Evolutionary conservation across 306 rosid species (phyloP).

Genomic region (Acmispon strigosus): DNA sequence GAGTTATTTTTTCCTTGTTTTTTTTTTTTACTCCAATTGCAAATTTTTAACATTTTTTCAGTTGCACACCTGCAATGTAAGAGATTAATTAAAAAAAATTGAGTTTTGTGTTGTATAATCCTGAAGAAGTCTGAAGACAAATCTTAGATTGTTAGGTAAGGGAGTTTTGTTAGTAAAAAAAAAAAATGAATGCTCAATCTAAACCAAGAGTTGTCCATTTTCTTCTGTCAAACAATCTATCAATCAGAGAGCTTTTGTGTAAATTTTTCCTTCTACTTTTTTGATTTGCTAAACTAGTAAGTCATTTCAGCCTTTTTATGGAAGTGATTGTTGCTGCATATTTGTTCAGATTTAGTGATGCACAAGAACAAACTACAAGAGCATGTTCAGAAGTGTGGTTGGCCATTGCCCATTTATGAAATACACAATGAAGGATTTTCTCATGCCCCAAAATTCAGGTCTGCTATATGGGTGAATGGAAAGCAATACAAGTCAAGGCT

Average conservation of each 20-base stretch:
- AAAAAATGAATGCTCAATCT: too few relatives aligned
- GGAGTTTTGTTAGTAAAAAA: too few relatives aligned
- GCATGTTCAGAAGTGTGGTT: background rate
- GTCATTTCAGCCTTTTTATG: too few relatives aligned
- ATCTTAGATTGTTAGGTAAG: too few relatives aligned
- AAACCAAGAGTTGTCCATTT: too few relatives aligned
- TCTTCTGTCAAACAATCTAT: background rate
- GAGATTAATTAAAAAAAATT: background rate
- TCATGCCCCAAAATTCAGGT: conserved; percentile 2
- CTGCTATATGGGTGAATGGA: background rate
- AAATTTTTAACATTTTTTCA: background rate
- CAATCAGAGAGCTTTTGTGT: background rate
- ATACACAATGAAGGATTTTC: background rate
- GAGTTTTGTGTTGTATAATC: background rate
- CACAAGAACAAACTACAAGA: conserved; percentile 9
- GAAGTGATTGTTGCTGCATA: background rate
- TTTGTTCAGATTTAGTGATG: background rate
- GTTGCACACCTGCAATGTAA: background rate
- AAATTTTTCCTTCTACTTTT: background rate
- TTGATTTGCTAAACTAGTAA: background rate
- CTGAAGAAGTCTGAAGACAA: too few relatives aligned
- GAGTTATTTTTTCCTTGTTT: background rate
- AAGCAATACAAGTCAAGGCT: background rate
- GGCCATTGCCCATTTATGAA: background rate
- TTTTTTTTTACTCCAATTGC: background rate